A percentile compares a stretch with the other conserved stretches of the same genome.
Conservation (phyloP, 1,284 basidiomycete genomes). For the Leccinum pallidistipes region DNA sequence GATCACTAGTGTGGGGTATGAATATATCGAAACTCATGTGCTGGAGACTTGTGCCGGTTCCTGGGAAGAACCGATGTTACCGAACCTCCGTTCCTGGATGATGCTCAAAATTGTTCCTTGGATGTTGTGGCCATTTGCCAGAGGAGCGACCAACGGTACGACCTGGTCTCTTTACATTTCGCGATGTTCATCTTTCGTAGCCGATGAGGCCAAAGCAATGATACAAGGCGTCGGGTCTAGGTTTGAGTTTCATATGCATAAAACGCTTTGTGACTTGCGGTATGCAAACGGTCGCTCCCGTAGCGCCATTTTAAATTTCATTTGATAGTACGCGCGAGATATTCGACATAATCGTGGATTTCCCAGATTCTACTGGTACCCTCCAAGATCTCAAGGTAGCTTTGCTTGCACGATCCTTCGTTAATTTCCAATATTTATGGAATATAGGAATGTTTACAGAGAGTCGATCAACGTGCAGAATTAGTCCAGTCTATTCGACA, state of each 20-base stretch:
- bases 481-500: conserved; percentile 71
- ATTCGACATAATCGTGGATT: conserved; percentile 95
- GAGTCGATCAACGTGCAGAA: conserved; percentile 74
- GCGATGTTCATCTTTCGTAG: conserved; percentile 38
- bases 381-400: conserved; percentile 85
- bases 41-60: conserved; percentile 61
- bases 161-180: conserved; percentile 19
- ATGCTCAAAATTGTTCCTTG: conserved; percentile 76
- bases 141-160: conserved; percentile 58
- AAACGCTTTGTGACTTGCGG: conserved; percentile 85
- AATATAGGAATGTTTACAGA: conserved; percentile 68
- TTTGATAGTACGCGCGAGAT: conserved; percentile 75
- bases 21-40: conserved; percentile 78
- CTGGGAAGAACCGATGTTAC: conserved; percentile 71
- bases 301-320: not conserved
- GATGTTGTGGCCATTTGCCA: conserved; percentile 79
- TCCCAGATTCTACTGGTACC: conserved; percentile 84
- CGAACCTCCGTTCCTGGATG: conserved; percentile 71
- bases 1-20: conserved; percentile 81
- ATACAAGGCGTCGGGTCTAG: conserved; percentile 81
- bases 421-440: not conserved
- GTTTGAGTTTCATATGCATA: conserved; percentile 91
- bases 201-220: conserved; percentile 68
- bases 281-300: conserved; percentile 37
- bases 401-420: not conserved